Base-by-base conservation (phyloP, 768 basidiomycete species). In the Mycena epipterygia region DNA sequence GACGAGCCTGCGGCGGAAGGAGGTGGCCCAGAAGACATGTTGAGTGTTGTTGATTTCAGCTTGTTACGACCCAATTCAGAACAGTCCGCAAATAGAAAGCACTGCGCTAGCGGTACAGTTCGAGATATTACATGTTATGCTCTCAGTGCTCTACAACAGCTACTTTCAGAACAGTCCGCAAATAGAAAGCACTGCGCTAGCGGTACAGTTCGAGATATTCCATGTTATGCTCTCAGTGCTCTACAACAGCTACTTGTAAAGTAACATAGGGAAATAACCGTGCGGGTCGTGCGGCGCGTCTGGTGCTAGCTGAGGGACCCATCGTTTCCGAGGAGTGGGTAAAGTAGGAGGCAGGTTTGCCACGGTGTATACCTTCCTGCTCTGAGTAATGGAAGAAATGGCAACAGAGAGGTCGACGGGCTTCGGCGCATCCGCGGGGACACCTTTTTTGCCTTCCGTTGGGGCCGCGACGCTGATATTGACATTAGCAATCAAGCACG, bases 231-330 rank as follows among this genome's bases (percentile, higher is more conserved):
- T 41, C 33, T n/a, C 55, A 70, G 23, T 42, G 51, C 39, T 49
- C 39, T 51, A 39, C 21, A 35, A 55, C 29, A 33, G 52, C 76
- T 79, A 88, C 78, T 84, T 87, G 84, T 90, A 91, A 67, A 95
- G 77, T 49, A 83, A 76, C 94, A 95, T 94, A 14, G 94, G 94
- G 82, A 95, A 97, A 81, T 96, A 96, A 3, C 92, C 84, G 76
- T 91, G 80, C 49, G 91, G 90, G 68, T 91, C 91, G 77, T 96
- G 95, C 23, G 96, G 96, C n/a, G 94, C 90, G 75, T 93, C 89
- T 3, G 89, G 89, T 2, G 93, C 89, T 48, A 85, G 81, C 77
- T 90, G 81, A 6, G 95, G 93, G 41, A 84, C 82, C 96, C 96
- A 98, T 67, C 88, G 89, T 79, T 86, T 89, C 82, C 88, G 86